A percentile compares a stretch with the other conserved stretches of the same genome.
phyloP scores from a whole-genome alignment of 371 early-diverging fungal species.

The Lichtheimia ornata region DNA sequence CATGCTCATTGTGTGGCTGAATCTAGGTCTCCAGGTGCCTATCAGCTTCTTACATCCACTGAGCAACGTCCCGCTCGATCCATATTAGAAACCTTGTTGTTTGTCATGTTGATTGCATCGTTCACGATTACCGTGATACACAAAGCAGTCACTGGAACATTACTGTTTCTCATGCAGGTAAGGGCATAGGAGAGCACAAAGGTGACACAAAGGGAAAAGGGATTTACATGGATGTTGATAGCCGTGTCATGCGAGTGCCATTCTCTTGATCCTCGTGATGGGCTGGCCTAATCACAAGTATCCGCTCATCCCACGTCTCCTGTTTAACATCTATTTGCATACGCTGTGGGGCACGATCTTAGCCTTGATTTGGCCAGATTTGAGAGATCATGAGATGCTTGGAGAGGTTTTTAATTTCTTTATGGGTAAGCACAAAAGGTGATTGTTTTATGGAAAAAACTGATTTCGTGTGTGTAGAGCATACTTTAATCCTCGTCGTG shows the following conservation, averaged over 20 bases:
- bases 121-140: slow-evolving; percentile 48
- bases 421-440: slow-evolving; percentile 30
- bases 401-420: slow-evolving; percentile 61
- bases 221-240: slow-evolving; percentile 17
- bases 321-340: slow-evolving; percentile 59
- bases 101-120: slow-evolving; percentile 37
- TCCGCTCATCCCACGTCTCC: slow-evolving; percentile 41
- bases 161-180: slow-evolving; percentile 55
- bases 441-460: no score
- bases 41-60: slow-evolving; percentile 16
- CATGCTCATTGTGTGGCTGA: not conserved
- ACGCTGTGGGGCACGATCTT: slow-evolving; percentile 57
- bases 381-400: slow-evolving; percentile 55
- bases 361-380: slow-evolving; percentile 55
- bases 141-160: slow-evolving; percentile 43
- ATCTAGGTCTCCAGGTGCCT: slow-evolving; percentile 5
- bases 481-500: slow-evolving; percentile 45
- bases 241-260: slow-evolving; percentile 62
- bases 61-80: slow-evolving; percentile 29
- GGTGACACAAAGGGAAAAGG: no score
- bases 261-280: slow-evolving; percentile 50
- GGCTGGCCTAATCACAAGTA: slow-evolving; percentile 45
- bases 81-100: slow-evolving; percentile 34
- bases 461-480: slow-evolving; percentile 33
- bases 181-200: not conserved